phyloP scores from a whole-genome alignment of 2,329 filamentous ascomycete species.

The Nemania sp. region DNA sequence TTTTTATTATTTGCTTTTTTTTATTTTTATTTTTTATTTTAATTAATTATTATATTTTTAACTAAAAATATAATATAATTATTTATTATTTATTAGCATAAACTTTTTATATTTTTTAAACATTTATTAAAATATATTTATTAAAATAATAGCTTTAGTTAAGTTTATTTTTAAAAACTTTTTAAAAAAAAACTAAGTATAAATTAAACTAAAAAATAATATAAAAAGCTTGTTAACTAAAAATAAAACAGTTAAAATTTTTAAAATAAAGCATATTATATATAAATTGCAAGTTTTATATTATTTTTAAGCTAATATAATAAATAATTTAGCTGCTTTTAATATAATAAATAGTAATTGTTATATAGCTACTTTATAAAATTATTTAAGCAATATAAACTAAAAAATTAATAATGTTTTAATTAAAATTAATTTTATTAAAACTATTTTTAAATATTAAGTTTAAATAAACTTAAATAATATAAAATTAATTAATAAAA shows the following conservation, averaged over 20 bases:
- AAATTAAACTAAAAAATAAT: not conserved
- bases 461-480: not conserved
- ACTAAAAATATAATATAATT: not conserved
- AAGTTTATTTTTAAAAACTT: not conserved
- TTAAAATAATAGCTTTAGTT: not conserved
- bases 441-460: not conserved
- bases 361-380: not conserved
- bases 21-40: not conserved
- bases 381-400: not conserved
- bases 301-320: not conserved
- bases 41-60: not conserved
- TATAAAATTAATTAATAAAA: not conserved
- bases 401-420: not conserved
- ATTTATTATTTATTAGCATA: too few relatives aligned
- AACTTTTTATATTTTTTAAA: too few relatives aligned
- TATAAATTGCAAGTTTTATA: not conserved
- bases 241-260: not conserved
- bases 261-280: not conserved
- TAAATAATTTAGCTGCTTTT: not conserved
- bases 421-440: not conserved
- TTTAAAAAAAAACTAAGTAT: not conserved
- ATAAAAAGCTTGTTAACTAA: not conserved
- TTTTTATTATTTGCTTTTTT: not conserved
- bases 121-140: too few relatives aligned
- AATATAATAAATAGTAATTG: not conserved